Percentiles rank a stretch among this genome's conserved stretches.
Evolutionary conservation across 441 rosid species (phyloP).

Genomic region (Omphalea diandra): DNA sequence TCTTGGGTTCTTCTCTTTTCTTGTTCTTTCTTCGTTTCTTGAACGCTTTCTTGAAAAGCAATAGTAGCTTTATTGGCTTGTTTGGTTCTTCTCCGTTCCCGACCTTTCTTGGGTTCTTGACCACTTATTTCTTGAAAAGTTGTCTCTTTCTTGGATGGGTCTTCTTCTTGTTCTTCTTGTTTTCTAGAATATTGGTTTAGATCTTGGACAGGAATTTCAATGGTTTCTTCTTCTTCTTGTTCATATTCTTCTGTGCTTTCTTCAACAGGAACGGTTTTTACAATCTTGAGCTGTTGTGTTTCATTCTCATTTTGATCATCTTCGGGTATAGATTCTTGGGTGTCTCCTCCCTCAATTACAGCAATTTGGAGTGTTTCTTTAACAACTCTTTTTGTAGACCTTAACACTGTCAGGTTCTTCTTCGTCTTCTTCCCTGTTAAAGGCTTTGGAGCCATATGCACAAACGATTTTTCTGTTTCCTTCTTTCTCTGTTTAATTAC

Average conservation of each 20-base stretch:
- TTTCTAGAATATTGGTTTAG: neutral
- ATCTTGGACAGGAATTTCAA: neutral
- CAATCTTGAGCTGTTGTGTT: neutral
- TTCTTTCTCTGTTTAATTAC: neutral
- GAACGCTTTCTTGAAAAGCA: neutral
- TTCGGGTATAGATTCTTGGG: conserved; percentile 15
- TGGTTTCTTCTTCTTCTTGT: neutral
- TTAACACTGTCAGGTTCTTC: conserved; percentile 19
- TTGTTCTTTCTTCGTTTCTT: neutral
- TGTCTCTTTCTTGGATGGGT: neutral
- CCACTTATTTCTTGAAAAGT: conserved; percentile 1
- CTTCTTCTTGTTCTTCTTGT: neutral
- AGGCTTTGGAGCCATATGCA: conserved; percentile 45
- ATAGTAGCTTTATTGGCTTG: too few species aligned
- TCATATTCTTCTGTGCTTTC: neutral
- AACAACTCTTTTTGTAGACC: conserved; percentile 30
- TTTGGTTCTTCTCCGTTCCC: too few species aligned
- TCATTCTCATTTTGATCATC: conserved; percentile 1
- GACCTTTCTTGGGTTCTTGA: neutral
- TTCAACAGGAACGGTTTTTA: conserved; percentile 11
- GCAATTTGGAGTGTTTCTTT: conserved; percentile 32
- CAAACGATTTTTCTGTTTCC: neutral
- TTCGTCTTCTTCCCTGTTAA: conserved; percentile 12
- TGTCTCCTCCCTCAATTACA: conserved; percentile 5
- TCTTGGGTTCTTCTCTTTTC: neutral